These are phyloP conservation scores for Litchi chinensis DNA, from an alignment of 345 rosid species.

Conservation along the genomic window DNA sequence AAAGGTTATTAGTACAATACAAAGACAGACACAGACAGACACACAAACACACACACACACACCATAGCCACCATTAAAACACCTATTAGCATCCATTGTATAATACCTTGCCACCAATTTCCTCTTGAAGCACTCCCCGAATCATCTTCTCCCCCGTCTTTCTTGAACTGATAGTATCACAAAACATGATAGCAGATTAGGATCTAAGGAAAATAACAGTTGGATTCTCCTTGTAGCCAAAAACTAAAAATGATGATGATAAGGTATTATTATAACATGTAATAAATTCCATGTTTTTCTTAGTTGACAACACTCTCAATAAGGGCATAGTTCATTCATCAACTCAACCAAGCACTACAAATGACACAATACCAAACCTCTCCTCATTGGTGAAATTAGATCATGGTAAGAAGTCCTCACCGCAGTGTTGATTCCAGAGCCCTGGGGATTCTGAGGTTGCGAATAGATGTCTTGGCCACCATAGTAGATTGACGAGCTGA, in stretches of 20 bases:
- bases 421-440: slow-evolving; percentile 47
- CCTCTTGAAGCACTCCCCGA: slow-evolving; percentile 81
- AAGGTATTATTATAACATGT: neutral
- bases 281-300: neutral
- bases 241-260: neutral
- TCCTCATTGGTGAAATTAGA: neutral
- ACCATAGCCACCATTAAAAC: neutral
- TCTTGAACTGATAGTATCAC: slow-evolving; percentile 44
- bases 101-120: slow-evolving; percentile 96
- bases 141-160: slow-evolving; percentile 76
- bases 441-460: slow-evolving; percentile 42
- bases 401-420: slow-evolving; percentile 39
- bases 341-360: neutral
- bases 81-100: neutral
- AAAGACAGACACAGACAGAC: no score
- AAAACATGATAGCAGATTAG: slow-evolving; percentile 3
- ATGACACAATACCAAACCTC: neutral
- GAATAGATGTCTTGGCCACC: slow-evolving; percentile 75
- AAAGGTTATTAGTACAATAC: neutral
- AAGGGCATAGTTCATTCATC: neutral
- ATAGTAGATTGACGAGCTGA: slow-evolving; percentile 82
- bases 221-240: neutral
- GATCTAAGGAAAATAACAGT: neutral
- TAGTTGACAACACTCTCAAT: neutral
- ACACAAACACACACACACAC: no score